A percentile compares a stretch with the other conserved stretches of the same genome.
phyloP scores from a whole-genome alignment of 2,329 filamentous ascomycete species.

The Stenocarpella maydis region DNA sequence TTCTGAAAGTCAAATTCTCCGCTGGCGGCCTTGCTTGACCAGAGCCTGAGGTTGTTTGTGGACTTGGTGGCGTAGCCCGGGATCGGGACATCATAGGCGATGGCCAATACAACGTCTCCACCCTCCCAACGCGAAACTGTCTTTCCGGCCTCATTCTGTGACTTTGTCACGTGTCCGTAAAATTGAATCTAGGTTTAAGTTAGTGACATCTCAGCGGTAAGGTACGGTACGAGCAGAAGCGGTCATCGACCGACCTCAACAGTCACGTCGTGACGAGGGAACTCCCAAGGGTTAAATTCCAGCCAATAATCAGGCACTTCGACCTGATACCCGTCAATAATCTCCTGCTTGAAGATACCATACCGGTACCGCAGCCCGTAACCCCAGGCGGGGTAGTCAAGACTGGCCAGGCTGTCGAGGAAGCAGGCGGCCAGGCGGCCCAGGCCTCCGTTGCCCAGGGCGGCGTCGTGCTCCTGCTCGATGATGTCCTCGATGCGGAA shows the following conservation, averaged over 20 bases:
- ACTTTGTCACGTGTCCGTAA: conserved; percentile 83
- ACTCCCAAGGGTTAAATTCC: conserved; percentile 99
- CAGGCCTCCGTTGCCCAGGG: conserved; percentile 93
- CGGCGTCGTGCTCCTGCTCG: conserved; percentile 93
- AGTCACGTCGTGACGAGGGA: conserved; percentile 91
- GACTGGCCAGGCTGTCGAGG: conserved; percentile 91
- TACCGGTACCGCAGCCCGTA: conserved; percentile 96
- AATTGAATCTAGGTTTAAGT: conserved; percentile 75
- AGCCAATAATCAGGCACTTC: conserved; percentile 99
- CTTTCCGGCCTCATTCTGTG: conserved; percentile 79
- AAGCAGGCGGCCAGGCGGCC: conserved; percentile 96
- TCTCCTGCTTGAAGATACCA: conserved; percentile 99
- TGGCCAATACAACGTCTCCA: conserved; percentile 89
- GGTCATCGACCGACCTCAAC: conserved; percentile 70
- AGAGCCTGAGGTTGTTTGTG: conserved; percentile 95
- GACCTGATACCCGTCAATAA: conserved; percentile 96
- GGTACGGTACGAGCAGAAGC: neutral
- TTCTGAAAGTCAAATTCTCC: conserved; percentile 99
- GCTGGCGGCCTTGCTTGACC: conserved; percentile 96
- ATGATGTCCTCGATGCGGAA: conserved; percentile 98
- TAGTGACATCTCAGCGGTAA: neutral
- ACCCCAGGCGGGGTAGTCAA: conserved; percentile 97
- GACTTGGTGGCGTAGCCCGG: conserved; percentile 89
- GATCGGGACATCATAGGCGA: conserved; percentile 92
- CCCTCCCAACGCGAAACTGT: conserved; percentile 83